Evolutionary conservation across 441 rosid species (phyloP).

Genomic region (Brassica hybrid): DNA sequence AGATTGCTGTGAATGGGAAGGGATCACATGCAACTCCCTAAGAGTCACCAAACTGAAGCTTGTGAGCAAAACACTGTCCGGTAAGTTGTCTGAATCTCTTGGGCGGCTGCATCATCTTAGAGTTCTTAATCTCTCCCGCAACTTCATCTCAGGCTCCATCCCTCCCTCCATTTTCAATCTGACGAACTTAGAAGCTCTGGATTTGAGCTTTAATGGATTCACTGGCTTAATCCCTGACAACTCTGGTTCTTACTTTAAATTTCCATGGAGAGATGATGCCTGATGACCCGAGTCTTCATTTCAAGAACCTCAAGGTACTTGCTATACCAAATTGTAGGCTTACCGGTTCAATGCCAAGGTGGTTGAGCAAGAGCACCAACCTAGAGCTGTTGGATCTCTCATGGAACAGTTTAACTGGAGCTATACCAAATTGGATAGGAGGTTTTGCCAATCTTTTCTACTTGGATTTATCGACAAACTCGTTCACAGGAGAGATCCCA

Average conservation of each 20-base stretch:
- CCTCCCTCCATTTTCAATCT: conserved; percentile 56
- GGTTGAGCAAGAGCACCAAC: conserved; percentile 51
- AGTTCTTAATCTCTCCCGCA: conserved; percentile 49
- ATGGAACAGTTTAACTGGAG: conserved; percentile 59
- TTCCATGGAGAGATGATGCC: conserved; percentile 57
- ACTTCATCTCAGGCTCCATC: conserved; percentile 46
- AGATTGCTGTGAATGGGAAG: conserved; percentile 65
- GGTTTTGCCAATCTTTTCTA: conserved; percentile 57
- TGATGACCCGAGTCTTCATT: conserved; percentile 46
- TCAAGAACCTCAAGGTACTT: conserved; percentile 57
- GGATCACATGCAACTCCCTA: conserved; percentile 54
- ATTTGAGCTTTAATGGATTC: conserved; percentile 58
- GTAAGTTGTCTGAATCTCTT: conserved; percentile 41
- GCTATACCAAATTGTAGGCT: conserved; percentile 51
- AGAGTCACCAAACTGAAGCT: conserved; percentile 61
- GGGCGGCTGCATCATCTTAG: conserved; percentile 40
- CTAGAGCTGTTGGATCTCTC: conserved; percentile 76
- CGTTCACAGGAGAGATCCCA: conserved; percentile 63
- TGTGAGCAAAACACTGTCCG: conserved; percentile 26
- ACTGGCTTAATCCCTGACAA: conserved; percentile 50
- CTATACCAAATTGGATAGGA: conserved; percentile 59
- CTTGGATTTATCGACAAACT: conserved; percentile 77
- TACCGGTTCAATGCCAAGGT: conserved; percentile 58
- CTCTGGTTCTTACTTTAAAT: conserved; percentile 56
- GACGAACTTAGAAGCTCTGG: conserved; percentile 49